phyloP scores from a whole-genome alignment of 2,329 filamentous ascomycete species.

The Meredithiella fracta region DNA sequence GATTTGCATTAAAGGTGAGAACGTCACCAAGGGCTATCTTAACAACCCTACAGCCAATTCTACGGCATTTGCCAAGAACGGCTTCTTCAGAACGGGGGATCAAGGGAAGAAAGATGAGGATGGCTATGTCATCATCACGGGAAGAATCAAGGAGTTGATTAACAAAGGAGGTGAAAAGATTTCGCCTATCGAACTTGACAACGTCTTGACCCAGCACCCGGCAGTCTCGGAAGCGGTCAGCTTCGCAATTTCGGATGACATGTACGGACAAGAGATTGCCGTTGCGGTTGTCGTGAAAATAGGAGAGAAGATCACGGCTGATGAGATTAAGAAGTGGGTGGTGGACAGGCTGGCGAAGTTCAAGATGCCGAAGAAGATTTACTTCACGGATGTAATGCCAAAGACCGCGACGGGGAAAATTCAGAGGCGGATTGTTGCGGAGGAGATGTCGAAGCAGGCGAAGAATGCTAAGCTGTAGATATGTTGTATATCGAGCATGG shows the following conservation, averaged over 20 bases:
- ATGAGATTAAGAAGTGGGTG: constrained; percentile 53
- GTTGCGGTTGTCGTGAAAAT: constrained; percentile 60
- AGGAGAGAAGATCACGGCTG: constrained; percentile 36
- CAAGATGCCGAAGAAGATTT: constrained; percentile 73
- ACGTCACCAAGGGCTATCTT: constrained; percentile 71
- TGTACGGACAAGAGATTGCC: constrained; percentile 70
- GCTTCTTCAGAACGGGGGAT: constrained; percentile 78
- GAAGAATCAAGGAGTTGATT: constrained; percentile 86
- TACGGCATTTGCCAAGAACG: constrained; percentile 53
- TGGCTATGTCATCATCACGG: constrained; percentile 72
- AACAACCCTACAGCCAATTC: constrained; percentile 68
- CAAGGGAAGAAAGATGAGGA: constrained; percentile 68
- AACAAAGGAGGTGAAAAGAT: constrained; percentile 87
- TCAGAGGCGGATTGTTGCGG: constrained; percentile 70
- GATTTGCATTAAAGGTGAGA: constrained; percentile 68
- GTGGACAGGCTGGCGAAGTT: constrained; percentile 59
- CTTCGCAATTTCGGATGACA: constrained; percentile 66
- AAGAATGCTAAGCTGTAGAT: constrained; percentile 20
- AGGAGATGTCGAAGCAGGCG: constrained; percentile 63
- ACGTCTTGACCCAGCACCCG: constrained; percentile 57
- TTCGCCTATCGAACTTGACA: constrained; percentile 74
- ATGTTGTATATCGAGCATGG: too few relatives aligned
- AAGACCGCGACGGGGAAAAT: constrained; percentile 90
- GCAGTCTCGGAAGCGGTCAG: constrained; percentile 63
- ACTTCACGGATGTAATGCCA: constrained; percentile 70